Evolutionary conservation across 192 early-diverging fungal genomes (phyloP).

Genomic region (Martensiomyces pterosporus): DNA sequence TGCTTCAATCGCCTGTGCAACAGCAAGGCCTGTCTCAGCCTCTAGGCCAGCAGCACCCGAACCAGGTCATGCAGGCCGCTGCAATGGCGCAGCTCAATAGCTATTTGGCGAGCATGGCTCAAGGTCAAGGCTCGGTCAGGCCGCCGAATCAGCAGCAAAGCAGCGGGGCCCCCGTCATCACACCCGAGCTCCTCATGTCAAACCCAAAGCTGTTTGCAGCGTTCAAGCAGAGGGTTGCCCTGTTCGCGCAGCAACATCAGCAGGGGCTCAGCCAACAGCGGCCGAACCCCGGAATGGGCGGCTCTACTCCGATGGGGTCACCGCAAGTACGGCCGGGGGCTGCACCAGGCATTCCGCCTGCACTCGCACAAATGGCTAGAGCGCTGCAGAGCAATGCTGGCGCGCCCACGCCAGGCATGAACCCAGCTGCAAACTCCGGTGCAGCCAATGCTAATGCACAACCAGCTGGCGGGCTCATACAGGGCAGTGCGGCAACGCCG

Average conservation of each 20-base stretch:
- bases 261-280: slow-evolving; percentile 6
- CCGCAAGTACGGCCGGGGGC: slow-evolving; percentile 29
- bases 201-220: not conserved
- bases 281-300: slow-evolving; percentile 1
- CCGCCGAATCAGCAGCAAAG: not conserved
- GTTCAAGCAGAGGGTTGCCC: not conserved
- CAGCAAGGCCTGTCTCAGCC: too few relatives aligned
- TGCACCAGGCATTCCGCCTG: slow-evolving; percentile 17
- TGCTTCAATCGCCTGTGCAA: not conserved
- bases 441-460: not conserved
- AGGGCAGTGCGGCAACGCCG: not conserved
- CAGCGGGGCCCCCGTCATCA: not conserved
- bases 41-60: too few relatives aligned
- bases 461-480: too few relatives aligned
- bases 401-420: slow-evolving; percentile 5
- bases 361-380: slow-evolving; percentile 20
- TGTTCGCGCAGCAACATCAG: slow-evolving; percentile 13
- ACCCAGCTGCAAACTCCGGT: slow-evolving; percentile 4
- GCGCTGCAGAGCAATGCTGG: slow-evolving; percentile 11
- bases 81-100: not conserved
- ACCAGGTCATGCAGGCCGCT: too few relatives aligned
- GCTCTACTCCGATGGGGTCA: slow-evolving; percentile 20
- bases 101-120: not conserved
- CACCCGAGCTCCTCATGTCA: not conserved
- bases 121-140: too few relatives aligned